Evolutionary conservation across 306 rosid genomes (phyloP).

Genomic region (Ziziphus jujuba): DNA sequence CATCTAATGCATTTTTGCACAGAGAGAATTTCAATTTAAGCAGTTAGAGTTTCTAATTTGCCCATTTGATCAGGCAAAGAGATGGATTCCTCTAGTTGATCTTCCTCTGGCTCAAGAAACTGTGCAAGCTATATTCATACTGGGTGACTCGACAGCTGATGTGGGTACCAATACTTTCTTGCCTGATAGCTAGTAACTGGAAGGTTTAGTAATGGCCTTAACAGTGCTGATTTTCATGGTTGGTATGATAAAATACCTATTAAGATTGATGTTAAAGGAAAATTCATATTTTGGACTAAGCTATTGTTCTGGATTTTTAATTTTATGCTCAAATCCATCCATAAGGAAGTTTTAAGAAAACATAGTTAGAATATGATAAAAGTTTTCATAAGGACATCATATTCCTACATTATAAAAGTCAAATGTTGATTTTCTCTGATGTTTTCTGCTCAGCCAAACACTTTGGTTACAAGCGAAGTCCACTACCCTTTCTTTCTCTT

Average conservation of each 20-base stretch:
- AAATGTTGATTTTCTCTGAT: neutral
- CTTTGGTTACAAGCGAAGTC: conserved; percentile 25
- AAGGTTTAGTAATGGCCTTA: conserved; percentile 38
- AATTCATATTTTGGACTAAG: neutral
- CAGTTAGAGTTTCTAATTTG: too few species aligned
- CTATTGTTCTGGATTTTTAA: neutral
- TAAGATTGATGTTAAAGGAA: neutral
- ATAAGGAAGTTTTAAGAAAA: too few species aligned
- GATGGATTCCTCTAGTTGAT: conserved; percentile 9
- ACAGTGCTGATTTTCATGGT: conserved; percentile 35
- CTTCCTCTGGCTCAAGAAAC: conserved; percentile 10
- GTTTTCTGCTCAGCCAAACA: conserved; percentile 14
- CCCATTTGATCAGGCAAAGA: neutral
- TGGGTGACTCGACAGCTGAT: conserved; percentile 34
- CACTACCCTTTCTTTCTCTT: conserved; percentile 24
- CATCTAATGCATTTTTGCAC: too few species aligned
- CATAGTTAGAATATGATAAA: too few species aligned
- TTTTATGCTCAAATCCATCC: too few species aligned
- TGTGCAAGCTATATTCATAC: conserved; percentile 18
- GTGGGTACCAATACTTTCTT: conserved; percentile 37
- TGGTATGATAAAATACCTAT: neutral
- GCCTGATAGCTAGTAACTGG: conserved; percentile 24
- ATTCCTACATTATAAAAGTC: neutral
- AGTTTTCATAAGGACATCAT: neutral
- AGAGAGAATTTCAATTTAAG: too few species aligned